These are phyloP conservation scores for Jasminum sambac DNA, from an alignment of 257 asterid genomes.

Conservation along the genomic window DNA sequence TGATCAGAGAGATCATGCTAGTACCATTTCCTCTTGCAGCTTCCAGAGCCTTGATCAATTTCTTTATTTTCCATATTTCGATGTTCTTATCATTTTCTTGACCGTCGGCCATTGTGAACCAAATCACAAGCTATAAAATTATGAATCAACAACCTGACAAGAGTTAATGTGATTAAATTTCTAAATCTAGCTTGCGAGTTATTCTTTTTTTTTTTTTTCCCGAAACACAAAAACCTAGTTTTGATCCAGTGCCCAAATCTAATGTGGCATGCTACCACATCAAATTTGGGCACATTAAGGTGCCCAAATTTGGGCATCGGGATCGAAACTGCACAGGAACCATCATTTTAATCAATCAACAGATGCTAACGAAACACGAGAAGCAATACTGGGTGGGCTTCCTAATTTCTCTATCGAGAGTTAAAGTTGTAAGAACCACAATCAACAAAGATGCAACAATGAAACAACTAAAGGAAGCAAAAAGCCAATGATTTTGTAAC, in stretches of 20 bases:
- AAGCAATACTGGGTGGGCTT: no score
- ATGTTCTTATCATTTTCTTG: conserved; percentile 61
- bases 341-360: no score
- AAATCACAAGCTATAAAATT: conserved; percentile 9
- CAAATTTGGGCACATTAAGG: no score
- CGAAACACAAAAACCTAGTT: no score
- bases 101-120: conserved; percentile 41
- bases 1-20: conserved; percentile 67
- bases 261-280: no score
- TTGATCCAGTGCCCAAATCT: no score
- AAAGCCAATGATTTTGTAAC: not conserved
- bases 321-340: no score
- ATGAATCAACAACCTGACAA: conserved; percentile 26
- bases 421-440: no score
- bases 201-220: no score
- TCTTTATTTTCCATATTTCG: conserved; percentile 65
- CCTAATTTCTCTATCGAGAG: no score
- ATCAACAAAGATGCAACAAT: not conserved
- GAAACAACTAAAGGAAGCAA: not conserved
- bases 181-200: not conserved
- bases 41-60: conserved; percentile 56
- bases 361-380: no score
- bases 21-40: conserved; percentile 64
- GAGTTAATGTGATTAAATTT: conserved; percentile 7
- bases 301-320: no score